Base-by-base conservation (phyloP, 768 basidiomycete genomes). In the Panus rudis region DNA sequence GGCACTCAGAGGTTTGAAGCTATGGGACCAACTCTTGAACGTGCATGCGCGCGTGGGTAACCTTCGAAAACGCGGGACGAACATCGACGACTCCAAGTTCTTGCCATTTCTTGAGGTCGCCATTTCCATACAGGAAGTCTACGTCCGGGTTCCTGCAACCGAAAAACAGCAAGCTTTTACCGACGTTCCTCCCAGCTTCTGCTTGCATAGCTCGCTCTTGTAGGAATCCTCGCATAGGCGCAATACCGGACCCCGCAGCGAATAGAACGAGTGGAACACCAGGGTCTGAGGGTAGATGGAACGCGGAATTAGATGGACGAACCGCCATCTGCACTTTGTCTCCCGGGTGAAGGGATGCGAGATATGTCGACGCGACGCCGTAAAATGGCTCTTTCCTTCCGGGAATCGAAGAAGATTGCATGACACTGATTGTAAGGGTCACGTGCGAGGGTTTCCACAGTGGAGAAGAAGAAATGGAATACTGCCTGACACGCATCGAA, bases 381-480 rank as follows among this genome's bases (percentile, higher is more conserved):
- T 68, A 57, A 61, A 70, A 71, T 1, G 49, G 52, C 38, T 61
- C 52, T 1, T 46, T 42, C 19, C 54, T 48, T 2, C 63, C 66
- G 16, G 66, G 61, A 34, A 62, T 41, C 4, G 68, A 48, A 1
- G 68, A 66, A 3, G 62, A 60, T 30, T 67, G 59, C 38, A 73
- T 45, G 11, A 73, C 65, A 52, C 67, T 68, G 47, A 73, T 45
- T 20, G 73, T 72, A 34, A 75, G 62, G 14, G 69, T 63, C 35
- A 65, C 66, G 39, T 59, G 62, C 27, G 54, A 45, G 1, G 73
- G 59, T 43, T 70, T 62, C 61, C 64, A 65, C 8, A 75, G 57
- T 4, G 72, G 71, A 1, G 71, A 73, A 1, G 70, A 72, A 2
- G 73, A 73, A 49, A 73, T 74, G 16, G 70, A 73, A 56, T 75